Evolutionary conservation across 2,329 filamentous ascomycete species (phyloP), one percentile per base, ranked within the genome.

Genomic region (Xylaria sp.): DNA sequence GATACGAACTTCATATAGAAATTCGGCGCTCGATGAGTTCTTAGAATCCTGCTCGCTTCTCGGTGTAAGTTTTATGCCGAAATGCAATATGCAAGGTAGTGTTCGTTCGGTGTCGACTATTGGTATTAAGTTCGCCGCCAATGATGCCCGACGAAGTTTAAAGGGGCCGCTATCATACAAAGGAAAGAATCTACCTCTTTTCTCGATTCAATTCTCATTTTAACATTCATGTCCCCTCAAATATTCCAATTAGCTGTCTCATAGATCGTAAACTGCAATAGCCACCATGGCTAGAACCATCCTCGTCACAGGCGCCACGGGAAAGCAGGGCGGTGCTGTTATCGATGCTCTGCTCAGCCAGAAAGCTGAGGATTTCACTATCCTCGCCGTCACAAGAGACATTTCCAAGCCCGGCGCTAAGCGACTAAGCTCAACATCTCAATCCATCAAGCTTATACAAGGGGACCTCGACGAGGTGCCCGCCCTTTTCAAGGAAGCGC

Each of bases 301-400:
- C 60, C 79, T 86, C 66, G 75, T 85, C 58, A 83, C 81, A 23
- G 83, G 84, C 48, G 83, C 83, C 13, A 85, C 84, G 0, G 84
- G 84, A 53, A 82, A 83, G 42, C 84, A 86, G 73, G 84, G 84
- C 27, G 78, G 82, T 25, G 79, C 81, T 51, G 80, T 84, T 6
- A 78, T 85, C 62, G 75, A 80, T 58, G 80, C 81, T 5, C 78
- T 86, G 40, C 76, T 85, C 16, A 69, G 71, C 55, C 76, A 55
- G 18, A 66, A 68, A 13, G 23, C 21, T 27, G 63, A 68, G 60
- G 67, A 71, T 0, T 74, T 76, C 53, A 76, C 60, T 37, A 87
- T 91, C 64, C 82, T 90, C 55, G 89, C 88, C 21, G 81, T 90
- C 2, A 91, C 89, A 2, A 85, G 89, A 60, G 83, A 90, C 70